phyloP scores from a whole-genome alignment of 208 protist species.

The Trichomonas vaginalis region DNA sequence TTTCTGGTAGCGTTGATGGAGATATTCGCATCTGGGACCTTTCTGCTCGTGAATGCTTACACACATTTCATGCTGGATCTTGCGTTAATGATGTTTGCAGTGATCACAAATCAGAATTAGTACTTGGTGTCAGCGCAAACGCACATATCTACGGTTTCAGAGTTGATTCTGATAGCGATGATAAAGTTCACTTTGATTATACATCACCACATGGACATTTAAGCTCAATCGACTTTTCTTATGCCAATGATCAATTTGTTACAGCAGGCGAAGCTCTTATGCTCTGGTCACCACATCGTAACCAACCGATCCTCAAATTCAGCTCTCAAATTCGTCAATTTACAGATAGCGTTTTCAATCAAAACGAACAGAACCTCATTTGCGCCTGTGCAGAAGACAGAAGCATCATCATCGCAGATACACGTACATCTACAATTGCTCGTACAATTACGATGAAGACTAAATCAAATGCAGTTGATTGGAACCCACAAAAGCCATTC shows the following conservation, averaged over 20 bases:
- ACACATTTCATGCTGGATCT: not conserved
- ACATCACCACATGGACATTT: not conserved
- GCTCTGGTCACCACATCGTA: not conserved
- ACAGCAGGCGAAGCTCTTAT: not conserved
- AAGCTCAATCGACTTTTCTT: not conserved
- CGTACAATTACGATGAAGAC: not conserved
- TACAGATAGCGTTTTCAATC: not conserved
- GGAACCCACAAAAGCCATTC: not conserved
- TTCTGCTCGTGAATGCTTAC: not conserved
- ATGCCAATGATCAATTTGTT: not conserved
- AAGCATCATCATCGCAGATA: not conserved
- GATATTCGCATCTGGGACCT: not conserved
- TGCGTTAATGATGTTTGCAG: not conserved
- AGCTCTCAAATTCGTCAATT: not conserved
- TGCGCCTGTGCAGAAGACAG: not conserved
- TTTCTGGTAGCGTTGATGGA: not conserved
- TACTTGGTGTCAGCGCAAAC: not conserved
- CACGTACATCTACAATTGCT: not conserved
- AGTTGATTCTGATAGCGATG: not conserved
- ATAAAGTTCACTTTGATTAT: not conserved
- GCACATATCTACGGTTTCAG: not conserved
- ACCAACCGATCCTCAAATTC: not conserved
- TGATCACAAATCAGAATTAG: not conserved
- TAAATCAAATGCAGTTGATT: not conserved
- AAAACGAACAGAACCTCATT: not conserved